Base-by-base conservation (phyloP, 768 basidiomycete species). In the Pulveroboletus sp. region DNA sequence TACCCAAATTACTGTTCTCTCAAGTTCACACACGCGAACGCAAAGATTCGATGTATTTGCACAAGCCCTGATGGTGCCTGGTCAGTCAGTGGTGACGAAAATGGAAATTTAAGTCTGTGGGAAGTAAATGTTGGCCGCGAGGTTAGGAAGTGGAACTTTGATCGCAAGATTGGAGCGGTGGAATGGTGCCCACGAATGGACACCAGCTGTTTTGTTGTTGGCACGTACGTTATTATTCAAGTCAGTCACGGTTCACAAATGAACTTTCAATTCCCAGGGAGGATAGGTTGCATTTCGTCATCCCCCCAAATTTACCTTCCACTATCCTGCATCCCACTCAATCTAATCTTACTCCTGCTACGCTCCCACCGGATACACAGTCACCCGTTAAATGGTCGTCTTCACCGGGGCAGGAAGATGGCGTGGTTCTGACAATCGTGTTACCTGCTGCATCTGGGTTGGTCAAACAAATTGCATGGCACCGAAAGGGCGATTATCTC, bases 141-240 rank as follows among this genome's bases (percentile, higher is more conserved):
- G 65, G 82, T 93, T 21, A 88, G 86, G 69, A 77, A 82, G 58
- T 98, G 93, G 93, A 78, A 80, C 60, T 81, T 97, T 56, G 78
- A 81, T 48, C 72, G 78, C 57, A 90, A 86, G 60, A 78, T 99
- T 54, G 87, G 89, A 39, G 78, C 89, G 27, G 69, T 95, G 8
- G 91, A 92, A 50, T 99, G 96, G 96, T 95, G 92, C 64, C 94
- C 95, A 17, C 81, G 91, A 60, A 76, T 73, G 49, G 93, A 94
- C 61, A 80, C 84, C 57, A 80, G 73, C 56, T 89, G 86, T 67
- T 86, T 94, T 59, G 82, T 81, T 21, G 84, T 87, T 56, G 84
- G 83, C 57, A 70, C 84, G 92, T 94, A 66, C 68, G 92, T 80
- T 21, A 37, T 57, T 39, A 21, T 21, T 35, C 47, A 26, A 46